These are phyloP conservation scores for Babesia sp. DNA, from an alignment of 169 alveolate species.

Conservation along the genomic window DNA sequence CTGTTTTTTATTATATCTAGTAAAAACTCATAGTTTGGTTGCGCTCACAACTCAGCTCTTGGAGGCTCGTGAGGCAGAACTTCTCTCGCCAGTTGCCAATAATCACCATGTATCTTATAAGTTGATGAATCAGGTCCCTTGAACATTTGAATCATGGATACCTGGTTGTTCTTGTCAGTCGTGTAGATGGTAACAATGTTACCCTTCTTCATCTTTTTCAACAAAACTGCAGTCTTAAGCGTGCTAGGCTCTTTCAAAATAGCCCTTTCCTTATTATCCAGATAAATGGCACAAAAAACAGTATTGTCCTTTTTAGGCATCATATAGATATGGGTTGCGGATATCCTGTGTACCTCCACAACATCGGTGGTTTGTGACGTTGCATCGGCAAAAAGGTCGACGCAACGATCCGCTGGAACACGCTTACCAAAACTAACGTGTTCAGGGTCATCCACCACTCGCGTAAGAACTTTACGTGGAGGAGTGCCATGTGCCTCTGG, in stretches of 20 bases:
- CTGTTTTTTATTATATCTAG: no score
- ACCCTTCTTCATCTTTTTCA: background rate
- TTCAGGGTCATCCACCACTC: background rate
- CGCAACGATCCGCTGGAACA: background rate
- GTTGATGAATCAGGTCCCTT: background rate
- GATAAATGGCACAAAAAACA: background rate
- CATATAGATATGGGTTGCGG: background rate
- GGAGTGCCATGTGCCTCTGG: background rate
- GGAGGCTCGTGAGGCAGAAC: background rate
- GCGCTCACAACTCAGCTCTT: background rate
- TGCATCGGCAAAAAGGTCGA: background rate
- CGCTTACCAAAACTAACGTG: background rate
- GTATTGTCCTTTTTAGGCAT: background rate
- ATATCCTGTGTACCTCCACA: background rate
- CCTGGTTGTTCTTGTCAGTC: background rate
- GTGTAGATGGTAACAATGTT: slow-evolving; percentile 6
- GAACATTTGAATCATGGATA: background rate
- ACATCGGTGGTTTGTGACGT: background rate
- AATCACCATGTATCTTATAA: background rate
- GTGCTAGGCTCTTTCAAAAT: background rate
- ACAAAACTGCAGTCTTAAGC: background rate
- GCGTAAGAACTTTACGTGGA: background rate
- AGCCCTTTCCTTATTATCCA: background rate
- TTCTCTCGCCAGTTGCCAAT: background rate
- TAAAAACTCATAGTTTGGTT: no score